A percentile compares a stretch with the other conserved stretches of the same genome.
These are phyloP conservation scores for Xylariaceae sp. DNA, from an alignment of 2,329 filamentous ascomycete species.

Conservation along the genomic window DNA sequence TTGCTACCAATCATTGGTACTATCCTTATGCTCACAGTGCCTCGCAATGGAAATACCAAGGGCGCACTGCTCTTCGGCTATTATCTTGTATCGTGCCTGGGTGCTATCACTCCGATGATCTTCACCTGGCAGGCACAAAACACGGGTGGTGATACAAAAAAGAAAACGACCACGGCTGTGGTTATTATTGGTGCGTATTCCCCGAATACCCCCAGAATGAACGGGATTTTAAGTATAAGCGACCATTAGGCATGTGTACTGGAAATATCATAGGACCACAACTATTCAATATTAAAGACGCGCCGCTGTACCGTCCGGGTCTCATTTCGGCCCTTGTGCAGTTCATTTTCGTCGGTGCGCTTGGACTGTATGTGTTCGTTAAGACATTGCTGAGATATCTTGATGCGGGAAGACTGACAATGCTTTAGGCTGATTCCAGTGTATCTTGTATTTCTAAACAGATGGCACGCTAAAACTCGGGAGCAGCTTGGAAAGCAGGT, in stretches of 20 bases:
- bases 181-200: constrained; percentile 68
- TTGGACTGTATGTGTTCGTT: constrained; percentile 42
- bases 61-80: constrained; percentile 57
- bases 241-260: constrained; percentile 63
- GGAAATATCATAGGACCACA: constrained; percentile 71
- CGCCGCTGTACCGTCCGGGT: constrained; percentile 62
- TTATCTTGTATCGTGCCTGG: constrained; percentile 50
- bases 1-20: constrained; percentile 49
- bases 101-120: constrained; percentile 58
- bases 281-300: constrained; percentile 64
- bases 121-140: constrained; percentile 64
- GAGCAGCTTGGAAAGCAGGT: constrained; percentile 57
- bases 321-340: constrained; percentile 64
- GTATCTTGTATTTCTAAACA: constrained; percentile 56
- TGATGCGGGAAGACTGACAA: neutral
- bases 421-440: constrained; percentile 39
- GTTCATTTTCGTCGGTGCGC: constrained; percentile 60
- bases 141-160: constrained; percentile 70
- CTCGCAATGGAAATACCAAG: constrained; percentile 48
- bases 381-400: constrained; percentile 36
- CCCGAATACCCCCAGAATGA: too few species aligned
- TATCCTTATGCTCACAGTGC: constrained; percentile 55
- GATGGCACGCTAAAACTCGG: constrained; percentile 49
- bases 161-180: constrained; percentile 66
- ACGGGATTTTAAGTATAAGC: too few species aligned